Base-by-base conservation (phyloP, 352 stramenopile genomes). In the Globisporangium megalacanthum region DNA sequence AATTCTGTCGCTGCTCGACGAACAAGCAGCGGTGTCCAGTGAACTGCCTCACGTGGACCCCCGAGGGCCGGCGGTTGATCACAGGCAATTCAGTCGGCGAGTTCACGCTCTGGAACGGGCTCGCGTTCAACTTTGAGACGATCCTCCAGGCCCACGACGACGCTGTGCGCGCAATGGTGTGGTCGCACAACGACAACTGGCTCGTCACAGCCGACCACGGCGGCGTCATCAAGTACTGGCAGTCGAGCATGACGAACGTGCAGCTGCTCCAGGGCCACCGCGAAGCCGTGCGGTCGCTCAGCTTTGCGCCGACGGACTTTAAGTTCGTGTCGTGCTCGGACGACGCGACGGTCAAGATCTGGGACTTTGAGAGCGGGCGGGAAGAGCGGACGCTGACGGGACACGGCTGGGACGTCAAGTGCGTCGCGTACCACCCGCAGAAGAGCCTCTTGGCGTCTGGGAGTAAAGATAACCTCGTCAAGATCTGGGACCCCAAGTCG, bases 381-480 rank as follows among this genome's bases (percentile, higher is more conserved):
- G 92, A 99, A 73, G 96, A 99, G 70, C 75, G 94, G 42, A 79
- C 96, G 33, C 70, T 99, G 20, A 97, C 96, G 56, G 97, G 96
- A 37, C 97, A 99, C 72, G 95, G 95, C 39, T 99, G 95, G 93
- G 97, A 99, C 68, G 96, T 99, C 59, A 99, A 99, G 75, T 95
- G 86, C 56, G 90, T 97, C 10, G 88, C 96, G 57, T 99, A 98
- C 88, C 97, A 99, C 65, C 96, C 97, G 9, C 79, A 86, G 56
- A 95, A 96, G 53, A 89, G 72, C 49, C 76, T 99, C 17, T 92
- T 99, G 66, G 95, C 92, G 25, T 97, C 88, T 57, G 94, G 95
- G 8, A 97, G 83, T 68, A 98, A 98, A 68, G 96, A 98, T 62
- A 98, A 98, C 70, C 71, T 98, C 36, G 89, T 98, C 41, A 99